These are phyloP conservation scores for Boeremia exigua DNA, from an alignment of 2,329 filamentous ascomycete genomes.

Conservation along the genomic window DNA sequence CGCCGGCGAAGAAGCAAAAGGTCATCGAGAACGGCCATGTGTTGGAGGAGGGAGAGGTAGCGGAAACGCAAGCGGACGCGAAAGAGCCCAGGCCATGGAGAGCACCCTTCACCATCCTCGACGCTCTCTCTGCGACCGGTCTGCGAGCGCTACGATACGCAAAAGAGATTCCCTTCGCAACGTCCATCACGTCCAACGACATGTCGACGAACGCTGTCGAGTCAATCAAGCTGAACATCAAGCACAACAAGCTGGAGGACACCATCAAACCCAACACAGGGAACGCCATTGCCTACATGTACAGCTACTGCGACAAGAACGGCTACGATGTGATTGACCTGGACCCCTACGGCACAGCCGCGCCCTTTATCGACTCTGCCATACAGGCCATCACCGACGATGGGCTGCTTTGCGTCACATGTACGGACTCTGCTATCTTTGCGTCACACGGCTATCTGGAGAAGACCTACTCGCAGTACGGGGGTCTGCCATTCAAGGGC, in stretches of 20 bases:
- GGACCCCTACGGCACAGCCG: conserved; percentile 93
- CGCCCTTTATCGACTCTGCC: conserved; percentile 89
- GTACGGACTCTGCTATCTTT: conserved; percentile 94
- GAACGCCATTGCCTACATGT: conserved; percentile 93
- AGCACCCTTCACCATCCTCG: conserved; percentile 69
- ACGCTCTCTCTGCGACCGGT: conserved; percentile 92
- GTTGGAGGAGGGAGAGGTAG: conserved; percentile 10
- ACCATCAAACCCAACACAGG: conserved; percentile 76
- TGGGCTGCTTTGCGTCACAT: conserved; percentile 91
- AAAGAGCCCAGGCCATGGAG: conserved; percentile 27
- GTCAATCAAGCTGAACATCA: conserved; percentile 82
- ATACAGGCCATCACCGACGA: conserved; percentile 87
- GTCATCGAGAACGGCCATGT: conserved; percentile 23
- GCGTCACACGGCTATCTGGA: conserved; percentile 93
- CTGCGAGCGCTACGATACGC: conserved; percentile 90
- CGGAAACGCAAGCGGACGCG: conserved; percentile 1
- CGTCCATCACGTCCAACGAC: conserved; percentile 87
- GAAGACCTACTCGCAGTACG: conserved; percentile 93
- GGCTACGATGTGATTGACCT: conserved; percentile 92
- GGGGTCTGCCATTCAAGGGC: conserved; percentile 85
- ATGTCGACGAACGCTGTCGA: conserved; percentile 77
- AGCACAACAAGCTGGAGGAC: conserved; percentile 76
- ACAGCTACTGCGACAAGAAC: conserved; percentile 66
- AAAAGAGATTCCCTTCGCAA: conserved; percentile 85
- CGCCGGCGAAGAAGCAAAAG: conserved; percentile 36